Percentiles rank a stretch among this genome's conserved stretches.
phyloP scores from a whole-genome alignment of 1,139 yeast genomes.

The Geotrichum europaeum region DNA sequence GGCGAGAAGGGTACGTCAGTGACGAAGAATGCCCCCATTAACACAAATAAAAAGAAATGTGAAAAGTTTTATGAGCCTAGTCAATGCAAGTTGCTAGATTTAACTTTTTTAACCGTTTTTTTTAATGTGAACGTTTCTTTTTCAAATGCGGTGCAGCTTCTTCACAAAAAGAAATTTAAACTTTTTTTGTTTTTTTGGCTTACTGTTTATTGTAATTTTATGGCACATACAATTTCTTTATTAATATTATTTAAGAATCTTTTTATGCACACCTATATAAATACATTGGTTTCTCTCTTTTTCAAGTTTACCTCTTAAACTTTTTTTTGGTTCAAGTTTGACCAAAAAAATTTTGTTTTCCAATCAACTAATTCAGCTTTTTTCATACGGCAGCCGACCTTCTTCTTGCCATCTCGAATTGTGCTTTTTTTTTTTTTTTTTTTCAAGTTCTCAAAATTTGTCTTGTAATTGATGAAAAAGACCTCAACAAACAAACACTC shows the following conservation, averaged over 20 bases:
- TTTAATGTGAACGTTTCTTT: neutral
- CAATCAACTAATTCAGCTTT: neutral
- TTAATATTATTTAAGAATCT: neutral
- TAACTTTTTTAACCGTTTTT: neutral
- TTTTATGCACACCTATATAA: neutral
- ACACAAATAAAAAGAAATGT: neutral
- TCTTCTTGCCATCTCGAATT: neutral
- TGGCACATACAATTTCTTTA: neutral
- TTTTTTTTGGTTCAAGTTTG: neutral
- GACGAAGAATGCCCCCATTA: neutral
- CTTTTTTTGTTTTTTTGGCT: neutral
- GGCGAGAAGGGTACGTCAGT: no score
- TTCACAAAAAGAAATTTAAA: neutral
- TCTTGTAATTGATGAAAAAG: neutral
- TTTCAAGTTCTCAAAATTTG: neutral
- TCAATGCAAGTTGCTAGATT: neutral
- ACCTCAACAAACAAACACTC: neutral
- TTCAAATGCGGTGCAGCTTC: neutral
- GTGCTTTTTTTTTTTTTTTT: neutral
- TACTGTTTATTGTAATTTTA: neutral
- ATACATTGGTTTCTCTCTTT: neutral
- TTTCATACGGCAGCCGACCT: neutral
- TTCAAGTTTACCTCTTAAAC: neutral
- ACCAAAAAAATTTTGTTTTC: neutral
- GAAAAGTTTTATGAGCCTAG: neutral